Evolutionary conservation across 2,329 filamentous ascomycete species (phyloP), one percentile per base, ranked within the genome.

Genomic region (Ophiocordyceps camponoti-floridani): DNA sequence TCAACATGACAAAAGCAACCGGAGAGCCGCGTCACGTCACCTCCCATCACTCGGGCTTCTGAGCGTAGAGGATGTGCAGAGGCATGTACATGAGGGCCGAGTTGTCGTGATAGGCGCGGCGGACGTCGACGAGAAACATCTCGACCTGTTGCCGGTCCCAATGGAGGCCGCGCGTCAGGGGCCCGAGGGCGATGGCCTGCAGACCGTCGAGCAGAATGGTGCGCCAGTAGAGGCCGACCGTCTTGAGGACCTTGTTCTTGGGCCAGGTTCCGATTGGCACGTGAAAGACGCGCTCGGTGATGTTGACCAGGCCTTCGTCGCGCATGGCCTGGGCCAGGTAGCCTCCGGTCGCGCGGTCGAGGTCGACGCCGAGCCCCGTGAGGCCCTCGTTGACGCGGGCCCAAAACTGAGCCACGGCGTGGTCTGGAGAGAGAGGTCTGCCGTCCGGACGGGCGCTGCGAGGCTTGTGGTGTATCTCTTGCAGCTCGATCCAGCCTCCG

Each of bases 221-320:
- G 41, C 66, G 61, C 67, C 67, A 72, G 53, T 71, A 70, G 14
- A 69, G 51, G 0, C 71, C 71, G 18, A 73, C 69, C 42, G 64
- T 63, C 54, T 73, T 73, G 42, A 72, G 55, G 4, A 63, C 59
- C 45, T 65, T 64, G 47, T 73, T 71, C 47, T 63, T 68, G 4
- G 70, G 66, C 71, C 71, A 75, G 0, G 66, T 65, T 1, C 72
- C 73, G 33, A 75, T 66, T 2, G 73, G 73, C 4, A 75, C 61
- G 54, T 69, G 68, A 45, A 70, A 68, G 13, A 68, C 53, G 16
- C 60, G 62, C 52, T 72, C 65, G 1, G 61, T 66, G 38, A 76
- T 65, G 50, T 75, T 73, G 41, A 61, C 53, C 50, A 74, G 72
- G 13, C 72, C 72, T 11, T 65, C 67, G 26, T 69, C 62, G 40